phyloP scores from a whole-genome alignment of 345 rosid species.

The Brassica nigra region DNA sequence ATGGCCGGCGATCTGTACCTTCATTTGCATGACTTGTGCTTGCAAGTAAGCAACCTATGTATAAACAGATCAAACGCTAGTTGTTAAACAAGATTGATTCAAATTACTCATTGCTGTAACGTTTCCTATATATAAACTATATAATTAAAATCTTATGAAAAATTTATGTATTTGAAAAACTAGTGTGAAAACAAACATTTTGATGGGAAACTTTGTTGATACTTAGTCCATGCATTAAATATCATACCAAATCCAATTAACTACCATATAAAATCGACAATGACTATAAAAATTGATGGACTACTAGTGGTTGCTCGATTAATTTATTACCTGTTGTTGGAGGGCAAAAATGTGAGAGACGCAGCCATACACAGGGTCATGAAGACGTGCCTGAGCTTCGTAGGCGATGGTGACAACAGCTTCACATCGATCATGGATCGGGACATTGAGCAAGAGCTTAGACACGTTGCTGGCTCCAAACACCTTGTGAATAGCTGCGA shows the following conservation, averaged over 20 bases:
- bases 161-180: background rate
- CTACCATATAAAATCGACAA: background rate
- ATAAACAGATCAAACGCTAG: slow-evolving; percentile 5
- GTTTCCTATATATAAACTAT: background rate
- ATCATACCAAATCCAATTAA: background rate
- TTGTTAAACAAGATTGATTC: slow-evolving; percentile 14
- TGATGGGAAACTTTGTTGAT: background rate
- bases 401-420: slow-evolving; percentile 64
- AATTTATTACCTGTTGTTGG: slow-evolving; percentile 60
- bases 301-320: background rate
- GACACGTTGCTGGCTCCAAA: slow-evolving; percentile 72
- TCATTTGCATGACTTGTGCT: slow-evolving; percentile 86
- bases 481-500: slow-evolving; percentile 66
- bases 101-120: background rate
- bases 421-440: slow-evolving; percentile 57
- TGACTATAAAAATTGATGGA: background rate
- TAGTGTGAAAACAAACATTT: slow-evolving; percentile 10
- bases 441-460: slow-evolving; percentile 57
- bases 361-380: slow-evolving; percentile 69
- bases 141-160: background rate
- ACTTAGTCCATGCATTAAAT: background rate
- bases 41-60: slow-evolving; percentile 75
- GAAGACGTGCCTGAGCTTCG: slow-evolving; percentile 66
- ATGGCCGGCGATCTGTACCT: slow-evolving; percentile 66
- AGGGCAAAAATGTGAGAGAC: slow-evolving; percentile 64